phyloP scores from a whole-genome alignment of 345 rosid genomes.

The Durio zibethinus region DNA sequence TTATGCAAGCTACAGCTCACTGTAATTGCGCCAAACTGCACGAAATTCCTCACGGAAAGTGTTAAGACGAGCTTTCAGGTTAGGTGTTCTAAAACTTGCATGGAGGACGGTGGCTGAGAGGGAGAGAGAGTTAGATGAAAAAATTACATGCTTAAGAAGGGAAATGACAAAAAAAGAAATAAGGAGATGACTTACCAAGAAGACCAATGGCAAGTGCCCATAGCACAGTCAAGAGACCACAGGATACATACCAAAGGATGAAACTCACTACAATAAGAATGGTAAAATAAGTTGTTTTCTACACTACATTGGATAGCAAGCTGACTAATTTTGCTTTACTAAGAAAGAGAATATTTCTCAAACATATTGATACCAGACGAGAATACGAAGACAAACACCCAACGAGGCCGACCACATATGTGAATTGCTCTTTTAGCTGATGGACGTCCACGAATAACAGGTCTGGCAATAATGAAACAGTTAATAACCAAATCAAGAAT shows the following conservation, averaged over 20 bases:
- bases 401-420: slow-evolving; percentile 86
- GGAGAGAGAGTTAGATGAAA: neutral
- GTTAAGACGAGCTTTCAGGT: slow-evolving; percentile 90
- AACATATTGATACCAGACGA: slow-evolving; percentile 52
- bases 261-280: slow-evolving; percentile 49
- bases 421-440: slow-evolving; percentile 73
- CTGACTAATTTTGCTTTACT: neutral
- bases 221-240: slow-evolving; percentile 73
- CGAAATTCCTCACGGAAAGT: slow-evolving; percentile 96
- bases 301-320: neutral
- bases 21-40: slow-evolving; percentile 94
- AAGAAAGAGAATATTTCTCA: neutral
- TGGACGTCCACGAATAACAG: slow-evolving; percentile 91
- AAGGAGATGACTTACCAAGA: slow-evolving; percentile 50
- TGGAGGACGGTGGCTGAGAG: slow-evolving; percentile 72
- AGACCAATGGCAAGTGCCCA: slow-evolving; percentile 84
- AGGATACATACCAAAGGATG: slow-evolving; percentile 75
- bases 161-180: slow-evolving; percentile 9
- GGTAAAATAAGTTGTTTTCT: slow-evolving; percentile 4
- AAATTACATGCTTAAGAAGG: neutral
- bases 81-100: slow-evolving; percentile 93
- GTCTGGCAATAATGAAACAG: slow-evolving; percentile 44
- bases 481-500: slow-evolving; percentile 16
- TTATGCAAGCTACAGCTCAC: slow-evolving; percentile 60
- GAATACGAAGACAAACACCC: slow-evolving; percentile 75